phyloP scores from a whole-genome alignment of 2,329 filamentous ascomycete genomes.

The Trichoderma atroviride region DNA sequence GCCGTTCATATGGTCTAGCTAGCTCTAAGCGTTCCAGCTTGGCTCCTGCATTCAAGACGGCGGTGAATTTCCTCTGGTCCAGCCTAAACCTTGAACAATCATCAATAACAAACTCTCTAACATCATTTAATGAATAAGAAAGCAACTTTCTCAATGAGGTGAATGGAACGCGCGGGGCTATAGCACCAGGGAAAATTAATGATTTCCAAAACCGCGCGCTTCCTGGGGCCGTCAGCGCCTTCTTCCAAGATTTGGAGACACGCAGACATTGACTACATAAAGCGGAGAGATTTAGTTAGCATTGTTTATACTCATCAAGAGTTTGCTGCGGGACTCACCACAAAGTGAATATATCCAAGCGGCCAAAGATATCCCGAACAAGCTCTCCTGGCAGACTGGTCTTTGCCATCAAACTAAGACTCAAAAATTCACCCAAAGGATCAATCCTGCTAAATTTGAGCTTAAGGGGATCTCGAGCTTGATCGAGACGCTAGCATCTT shows the following conservation, averaged over 20 bases:
- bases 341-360: conserved; percentile 39
- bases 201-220: conserved; percentile 39
- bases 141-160: conserved; percentile 37
- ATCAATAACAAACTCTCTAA: conserved; percentile 24
- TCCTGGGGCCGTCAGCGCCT: conserved; percentile 35
- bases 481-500: conserved; percentile 39
- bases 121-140: conserved; percentile 38
- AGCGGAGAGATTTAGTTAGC: not conserved
- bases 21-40: conserved; percentile 31
- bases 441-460: conserved; percentile 40
- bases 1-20: conserved; percentile 11
- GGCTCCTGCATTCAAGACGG: conserved; percentile 28
- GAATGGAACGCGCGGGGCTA: conserved; percentile 32
- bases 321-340: conserved; percentile 31
- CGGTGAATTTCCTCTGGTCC: conserved; percentile 20
- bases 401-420: conserved; percentile 13
- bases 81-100: conserved; percentile 12
- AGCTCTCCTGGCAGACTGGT: conserved; percentile 41
- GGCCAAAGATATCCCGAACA: conserved; percentile 41
- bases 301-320: too few relatives aligned
- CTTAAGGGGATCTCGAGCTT: conserved; percentile 42
- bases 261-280: conserved; percentile 36
- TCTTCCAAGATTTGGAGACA: conserved; percentile 41
- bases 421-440: conserved; percentile 34
- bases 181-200: conserved; percentile 36